Evolutionary conservation across 2,329 filamentous ascomycete species (phyloP).

Genomic region (Aspergillus brasiliensis): DNA sequence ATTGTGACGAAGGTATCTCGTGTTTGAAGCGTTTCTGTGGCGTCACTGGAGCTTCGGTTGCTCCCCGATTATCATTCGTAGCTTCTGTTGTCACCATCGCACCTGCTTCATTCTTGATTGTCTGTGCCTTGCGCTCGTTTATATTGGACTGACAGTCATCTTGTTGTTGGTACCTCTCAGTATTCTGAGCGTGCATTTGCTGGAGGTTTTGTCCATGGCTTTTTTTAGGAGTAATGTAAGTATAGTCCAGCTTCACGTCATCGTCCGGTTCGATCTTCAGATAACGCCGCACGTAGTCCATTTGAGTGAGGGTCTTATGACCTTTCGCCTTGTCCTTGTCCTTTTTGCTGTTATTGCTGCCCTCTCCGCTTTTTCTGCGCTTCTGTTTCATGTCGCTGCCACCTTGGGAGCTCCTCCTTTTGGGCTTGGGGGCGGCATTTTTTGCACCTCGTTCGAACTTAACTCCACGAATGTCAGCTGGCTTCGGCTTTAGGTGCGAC

Average conservation of each 20-base stretch:
- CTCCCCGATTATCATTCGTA: background rate
- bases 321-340: slow-evolving; percentile 24
- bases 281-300: slow-evolving; percentile 43
- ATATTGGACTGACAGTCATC: slow-evolving; percentile 1
- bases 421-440: slow-evolving; percentile 21
- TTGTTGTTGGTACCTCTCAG: background rate
- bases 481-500: slow-evolving; percentile 12
- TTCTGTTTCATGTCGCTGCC: slow-evolving; percentile 19
- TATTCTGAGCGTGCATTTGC: background rate
- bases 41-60: slow-evolving; percentile 27
- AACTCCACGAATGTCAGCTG: slow-evolving; percentile 8
- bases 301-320: slow-evolving; percentile 46
- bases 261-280: slow-evolving; percentile 39
- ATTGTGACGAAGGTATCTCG: slow-evolving; percentile 47
- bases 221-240: slow-evolving; percentile 27
- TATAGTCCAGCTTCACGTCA: slow-evolving; percentile 37
- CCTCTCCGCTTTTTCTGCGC: slow-evolving; percentile 24
- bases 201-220: background rate
- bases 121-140: slow-evolving; percentile 25
- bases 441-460: slow-evolving; percentile 14
- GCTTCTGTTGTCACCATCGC: slow-evolving; percentile 4
- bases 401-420: slow-evolving; percentile 11
- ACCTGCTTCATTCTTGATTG: slow-evolving; percentile 16
- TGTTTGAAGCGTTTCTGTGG: slow-evolving; percentile 34
- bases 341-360: slow-evolving; percentile 24